Conservation (phyloP, 2,329 filamentous ascomycete genomes). For the Fusarium veterinarium region DNA sequence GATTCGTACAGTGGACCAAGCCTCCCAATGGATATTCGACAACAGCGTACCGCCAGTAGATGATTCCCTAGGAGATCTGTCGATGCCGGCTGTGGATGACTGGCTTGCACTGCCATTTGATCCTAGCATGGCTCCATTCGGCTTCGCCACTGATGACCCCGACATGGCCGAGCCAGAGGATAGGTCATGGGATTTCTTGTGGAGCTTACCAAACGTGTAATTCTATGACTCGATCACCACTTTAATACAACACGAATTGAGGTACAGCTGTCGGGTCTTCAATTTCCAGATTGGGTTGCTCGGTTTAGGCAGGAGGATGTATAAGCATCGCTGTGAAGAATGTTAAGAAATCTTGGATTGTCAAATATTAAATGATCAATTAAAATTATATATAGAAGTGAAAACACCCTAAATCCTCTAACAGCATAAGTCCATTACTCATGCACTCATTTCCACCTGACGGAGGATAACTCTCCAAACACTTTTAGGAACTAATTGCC, state of each 20-base stretch:
- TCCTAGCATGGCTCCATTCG: neutral
- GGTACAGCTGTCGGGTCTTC: neutral
- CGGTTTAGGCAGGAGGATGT: no score
- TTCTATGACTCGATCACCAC: neutral
- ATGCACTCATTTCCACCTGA: neutral
- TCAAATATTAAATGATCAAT: neutral
- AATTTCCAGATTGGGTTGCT: no score
- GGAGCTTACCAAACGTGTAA: neutral
- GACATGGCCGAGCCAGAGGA: neutral
- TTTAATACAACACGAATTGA: neutral
- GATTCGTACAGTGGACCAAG: neutral
- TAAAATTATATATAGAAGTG: neutral
- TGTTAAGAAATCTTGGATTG: no score
- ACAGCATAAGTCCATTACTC: neutral
- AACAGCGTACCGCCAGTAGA: neutral
- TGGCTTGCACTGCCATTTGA: constrained; percentile 5
- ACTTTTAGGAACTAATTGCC: rapidly evolving
- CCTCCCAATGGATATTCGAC: neutral
- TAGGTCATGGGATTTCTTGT: neutral
- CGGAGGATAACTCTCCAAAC: rapidly evolving
- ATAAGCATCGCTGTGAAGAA: no score
- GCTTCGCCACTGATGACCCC: neutral
- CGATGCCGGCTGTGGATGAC: neutral
- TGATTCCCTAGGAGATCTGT: rapidly evolving
- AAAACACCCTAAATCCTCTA: neutral